These are phyloP conservation scores for Oryza coarctata DNA, from an alignment of 176 grass and related monocot genomes.

Conservation along the genomic window DNA sequence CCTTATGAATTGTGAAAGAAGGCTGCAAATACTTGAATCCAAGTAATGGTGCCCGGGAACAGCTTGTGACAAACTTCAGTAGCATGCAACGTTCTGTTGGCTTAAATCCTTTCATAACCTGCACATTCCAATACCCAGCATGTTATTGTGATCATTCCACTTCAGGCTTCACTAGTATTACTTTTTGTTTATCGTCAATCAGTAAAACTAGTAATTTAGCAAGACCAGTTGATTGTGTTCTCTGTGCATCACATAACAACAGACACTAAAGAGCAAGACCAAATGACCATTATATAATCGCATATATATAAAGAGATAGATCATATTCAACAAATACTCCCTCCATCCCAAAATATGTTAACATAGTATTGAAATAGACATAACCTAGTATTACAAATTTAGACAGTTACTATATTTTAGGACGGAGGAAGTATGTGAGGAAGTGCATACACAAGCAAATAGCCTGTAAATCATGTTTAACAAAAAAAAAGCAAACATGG, in stretches of 20 bases:
- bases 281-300: background rate
- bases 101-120: slow-evolving; percentile 88
- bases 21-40: slow-evolving; percentile 95
- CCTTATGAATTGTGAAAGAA: slow-evolving; percentile 95
- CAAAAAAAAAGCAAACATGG: background rate
- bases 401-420: too few relatives aligned
- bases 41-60: slow-evolving; percentile 90
- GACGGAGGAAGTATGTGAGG: too few relatives aligned
- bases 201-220: slow-evolving; percentile 3
- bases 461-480: too few relatives aligned
- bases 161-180: background rate
- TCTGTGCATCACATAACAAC: background rate
- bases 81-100: slow-evolving; percentile 82
- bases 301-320: background rate
- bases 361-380: too few relatives aligned
- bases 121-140: slow-evolving; percentile 3
- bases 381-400: too few relatives aligned
- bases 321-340: slow-evolving; percentile 7
- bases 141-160: background rate
- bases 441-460: too few relatives aligned
- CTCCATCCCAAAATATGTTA: too few relatives aligned
- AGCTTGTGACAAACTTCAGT: slow-evolving; percentile 94
- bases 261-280: background rate
- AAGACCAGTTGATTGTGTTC: slow-evolving; percentile 1
- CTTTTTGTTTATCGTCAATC: background rate